Evolutionary conservation across 192 early-diverging fungal species (phyloP), one percentile per base, ranked within the genome.

Genomic region (Geranomyces variabilis): DNA sequence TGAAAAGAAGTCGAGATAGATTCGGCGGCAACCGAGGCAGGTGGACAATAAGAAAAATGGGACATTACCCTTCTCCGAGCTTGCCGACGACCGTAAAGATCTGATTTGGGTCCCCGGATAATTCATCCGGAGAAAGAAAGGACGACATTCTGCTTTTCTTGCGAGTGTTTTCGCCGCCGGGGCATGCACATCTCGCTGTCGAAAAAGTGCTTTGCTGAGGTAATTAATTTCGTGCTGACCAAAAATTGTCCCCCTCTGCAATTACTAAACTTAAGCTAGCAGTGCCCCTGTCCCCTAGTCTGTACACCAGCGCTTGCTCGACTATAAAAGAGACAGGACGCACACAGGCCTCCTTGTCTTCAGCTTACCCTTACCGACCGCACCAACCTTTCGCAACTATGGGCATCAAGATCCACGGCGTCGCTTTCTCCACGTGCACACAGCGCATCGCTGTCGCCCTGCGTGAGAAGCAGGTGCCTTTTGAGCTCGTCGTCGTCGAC

Each of bases 31-130:
- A 30, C 28, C 29, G 12, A 24, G n/a, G n/a, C n/a, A n/a, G 19
- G 47, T 44, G 60, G 15, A 6, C 14, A 15, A 29, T 19, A 33
- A 55, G 19, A 34, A 1, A 19, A 13, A 45, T 21, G 28, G 1
- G 26, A 33, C 56, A 48, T 45, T 67, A 80, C 78, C 78, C 78
- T 77, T 80, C 78, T 22, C 78, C 78, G 9, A 80, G 58, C 46
- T 80, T 80, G 9, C 62, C 78, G 22, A 80, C 30, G 26, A 80
- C 28, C 2, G 63, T 29, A 30, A 80, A 80, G n/a, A 80, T 48
- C 7, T 43, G 46, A 8, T 19, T 66, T 2, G 78, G 78, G 33
- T 80, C 74, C 13, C 24, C 33, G 7, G 13, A 26, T 41, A 80
- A 66, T 45, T 80, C 78, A 29, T 77, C 71, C 51, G 8, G 33